Conservation (phyloP, 176 grass and related monocot species). For the Pharus latifolius region DNA sequence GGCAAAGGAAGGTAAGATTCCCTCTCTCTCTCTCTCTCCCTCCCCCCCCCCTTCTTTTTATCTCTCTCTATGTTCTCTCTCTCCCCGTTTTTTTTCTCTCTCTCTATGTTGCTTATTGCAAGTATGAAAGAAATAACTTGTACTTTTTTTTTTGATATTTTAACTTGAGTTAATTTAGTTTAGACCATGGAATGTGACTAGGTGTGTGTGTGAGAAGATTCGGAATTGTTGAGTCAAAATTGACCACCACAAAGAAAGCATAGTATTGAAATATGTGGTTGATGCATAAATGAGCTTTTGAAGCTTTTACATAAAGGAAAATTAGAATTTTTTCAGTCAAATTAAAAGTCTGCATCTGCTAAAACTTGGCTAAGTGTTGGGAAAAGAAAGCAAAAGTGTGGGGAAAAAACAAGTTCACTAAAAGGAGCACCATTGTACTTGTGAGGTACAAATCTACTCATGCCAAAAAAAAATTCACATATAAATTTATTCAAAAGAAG, state of each 20-base stretch:
- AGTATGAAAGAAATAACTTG: constrained; percentile 25
- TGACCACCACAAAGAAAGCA: background rate
- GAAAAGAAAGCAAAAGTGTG: too few species aligned
- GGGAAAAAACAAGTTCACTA: too few species aligned
- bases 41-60: constrained; percentile 3
- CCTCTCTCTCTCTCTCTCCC: constrained; percentile 14
- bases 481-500: too few species aligned
- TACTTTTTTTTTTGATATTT: constrained; percentile 10
- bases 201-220: too few species aligned
- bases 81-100: constrained; percentile 1
- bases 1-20: constrained; percentile 28
- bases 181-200: background rate
- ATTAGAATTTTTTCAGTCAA: background rate
- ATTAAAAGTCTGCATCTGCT: constrained; percentile 3
- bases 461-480: too few species aligned
- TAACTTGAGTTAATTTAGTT: background rate
- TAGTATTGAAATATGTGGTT: too few species aligned
- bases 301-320: background rate
- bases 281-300: constrained; percentile 13
- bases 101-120: background rate
- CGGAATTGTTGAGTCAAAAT: too few species aligned
- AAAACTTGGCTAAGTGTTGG: background rate
- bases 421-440: too few species aligned
- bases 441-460: too few species aligned
- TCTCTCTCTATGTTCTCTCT: constrained; percentile 14